These are phyloP conservation scores for Cordia subcordata DNA, from an alignment of 257 asterid species.

Conservation along the genomic window DNA sequence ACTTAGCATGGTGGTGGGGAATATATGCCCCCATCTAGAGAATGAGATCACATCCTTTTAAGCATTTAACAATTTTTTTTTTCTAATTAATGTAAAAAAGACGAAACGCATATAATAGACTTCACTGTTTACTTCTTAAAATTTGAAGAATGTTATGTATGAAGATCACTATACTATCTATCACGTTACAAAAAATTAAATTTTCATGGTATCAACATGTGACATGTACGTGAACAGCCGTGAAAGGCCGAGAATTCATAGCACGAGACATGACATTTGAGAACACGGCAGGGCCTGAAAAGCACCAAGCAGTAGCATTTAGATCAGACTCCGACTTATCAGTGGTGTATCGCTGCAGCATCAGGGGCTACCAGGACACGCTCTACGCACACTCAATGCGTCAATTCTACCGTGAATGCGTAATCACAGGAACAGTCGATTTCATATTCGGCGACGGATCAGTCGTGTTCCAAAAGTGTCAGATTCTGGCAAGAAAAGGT, in stretches of 20 bases:
- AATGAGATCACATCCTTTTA: too few species aligned
- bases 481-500: conserved; percentile 48
- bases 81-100: too few species aligned
- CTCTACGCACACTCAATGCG: conserved; percentile 55
- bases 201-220: background rate
- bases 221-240: conserved; percentile 38
- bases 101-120: too few species aligned
- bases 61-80: too few species aligned
- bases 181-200: background rate
- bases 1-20: background rate
- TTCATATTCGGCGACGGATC: conserved; percentile 67
- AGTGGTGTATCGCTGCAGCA: conserved; percentile 42
- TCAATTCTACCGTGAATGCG: conserved; percentile 57
- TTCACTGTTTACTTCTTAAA: too few species aligned
- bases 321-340: conserved; percentile 56
- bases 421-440: conserved; percentile 56
- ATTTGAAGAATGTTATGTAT: too few species aligned
- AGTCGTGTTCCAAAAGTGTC: conserved; percentile 58
- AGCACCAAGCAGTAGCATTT: conserved; percentile 67
- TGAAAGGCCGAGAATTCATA: conserved; percentile 54
- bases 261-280: conserved; percentile 60
- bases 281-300: conserved; percentile 70
- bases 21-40: too few species aligned
- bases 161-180: too few species aligned
- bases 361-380: conserved; percentile 64